Percentiles rank a stretch among this genome's conserved stretches.
Conservation (phyloP, 148 eudicot species). For the Rhododendron ovatum region DNA sequence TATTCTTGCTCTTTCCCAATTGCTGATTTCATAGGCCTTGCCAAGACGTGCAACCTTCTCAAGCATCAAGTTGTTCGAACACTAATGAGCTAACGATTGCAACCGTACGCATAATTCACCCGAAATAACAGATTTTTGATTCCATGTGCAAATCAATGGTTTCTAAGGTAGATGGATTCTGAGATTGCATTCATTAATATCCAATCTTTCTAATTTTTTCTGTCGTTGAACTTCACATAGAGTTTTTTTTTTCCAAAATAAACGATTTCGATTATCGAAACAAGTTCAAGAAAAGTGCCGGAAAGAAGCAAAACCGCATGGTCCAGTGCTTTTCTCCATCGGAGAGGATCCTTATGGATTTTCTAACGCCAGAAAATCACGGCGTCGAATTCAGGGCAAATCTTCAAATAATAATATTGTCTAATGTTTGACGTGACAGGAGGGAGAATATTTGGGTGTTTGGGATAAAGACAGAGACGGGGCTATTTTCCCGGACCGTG, state of each 20-base stretch:
- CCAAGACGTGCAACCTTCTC: neutral
- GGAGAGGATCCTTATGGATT: neutral
- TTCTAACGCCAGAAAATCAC: conserved; percentile 6
- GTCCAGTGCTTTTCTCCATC: neutral
- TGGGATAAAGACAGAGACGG: neutral
- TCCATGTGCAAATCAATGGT: neutral
- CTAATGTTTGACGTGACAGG: conserved; percentile 38
- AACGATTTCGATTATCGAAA: neutral
- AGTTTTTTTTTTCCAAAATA: neutral
- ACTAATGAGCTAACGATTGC: neutral
- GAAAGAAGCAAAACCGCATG: neutral
- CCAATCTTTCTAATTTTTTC: neutral
- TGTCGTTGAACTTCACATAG: too few relatives aligned
- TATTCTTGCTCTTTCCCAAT: neutral
- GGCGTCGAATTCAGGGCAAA: conserved; percentile 17
- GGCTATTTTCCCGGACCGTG: neutral
- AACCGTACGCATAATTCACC: neutral
- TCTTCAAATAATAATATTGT: neutral
- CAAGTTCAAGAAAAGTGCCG: neutral
- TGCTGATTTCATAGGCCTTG: neutral
- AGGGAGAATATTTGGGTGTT: neutral
- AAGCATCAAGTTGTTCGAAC: too few relatives aligned
- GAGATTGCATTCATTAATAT: neutral
- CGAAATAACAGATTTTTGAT: neutral
- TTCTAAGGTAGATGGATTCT: neutral